Evolutionary conservation across 2,329 filamentous ascomycete genomes (phyloP).

Genomic region (Didymosphaeria variabile): DNA sequence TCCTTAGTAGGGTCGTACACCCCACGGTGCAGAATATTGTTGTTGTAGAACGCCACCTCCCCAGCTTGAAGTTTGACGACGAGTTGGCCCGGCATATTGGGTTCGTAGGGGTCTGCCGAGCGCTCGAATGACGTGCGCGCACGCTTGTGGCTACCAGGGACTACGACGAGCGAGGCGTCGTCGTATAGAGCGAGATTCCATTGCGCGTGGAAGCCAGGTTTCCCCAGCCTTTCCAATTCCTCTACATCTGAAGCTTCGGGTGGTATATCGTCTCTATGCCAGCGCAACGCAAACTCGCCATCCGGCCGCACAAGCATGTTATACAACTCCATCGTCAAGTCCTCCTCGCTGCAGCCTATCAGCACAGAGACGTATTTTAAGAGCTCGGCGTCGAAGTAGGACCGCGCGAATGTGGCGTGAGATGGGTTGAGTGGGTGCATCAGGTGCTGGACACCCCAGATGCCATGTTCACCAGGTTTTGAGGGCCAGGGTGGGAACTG

Average conservation of each 20-base stretch:
- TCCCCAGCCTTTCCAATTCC: slow-evolving; percentile 68
- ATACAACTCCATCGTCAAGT: slow-evolving; percentile 85
- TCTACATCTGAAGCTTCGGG: slow-evolving; percentile 71
- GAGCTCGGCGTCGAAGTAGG: slow-evolving; percentile 76
- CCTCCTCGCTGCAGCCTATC: slow-evolving; percentile 61
- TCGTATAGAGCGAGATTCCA: slow-evolving; percentile 86
- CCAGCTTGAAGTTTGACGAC: slow-evolving; percentile 74
- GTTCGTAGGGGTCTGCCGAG: slow-evolving; percentile 70
- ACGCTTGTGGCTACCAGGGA: slow-evolving; percentile 78
- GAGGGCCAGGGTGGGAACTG: slow-evolving; percentile 88
- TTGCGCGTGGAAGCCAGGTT: slow-evolving; percentile 78
- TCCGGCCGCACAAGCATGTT: slow-evolving; percentile 84
- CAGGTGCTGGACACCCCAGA: slow-evolving; percentile 91
- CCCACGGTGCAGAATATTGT: slow-evolving; percentile 83
- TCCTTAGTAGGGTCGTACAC: slow-evolving; percentile 68
- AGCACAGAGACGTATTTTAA: slow-evolving; percentile 71
- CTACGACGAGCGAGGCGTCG: slow-evolving; percentile 75
- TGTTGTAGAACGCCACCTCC: slow-evolving; percentile 88
- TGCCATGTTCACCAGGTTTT: slow-evolving; percentile 66
- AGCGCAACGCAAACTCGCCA: slow-evolving; percentile 75
- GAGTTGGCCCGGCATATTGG: slow-evolving; percentile 68
- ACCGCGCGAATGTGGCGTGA: slow-evolving; percentile 67
- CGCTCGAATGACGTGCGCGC: slow-evolving; percentile 76
- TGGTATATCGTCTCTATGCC: slow-evolving; percentile 86
- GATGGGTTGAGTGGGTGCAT: slow-evolving; percentile 76